Conservation (phyloP, 2,329 filamentous ascomycete genomes). For the Colletotrichum horii region DNA sequence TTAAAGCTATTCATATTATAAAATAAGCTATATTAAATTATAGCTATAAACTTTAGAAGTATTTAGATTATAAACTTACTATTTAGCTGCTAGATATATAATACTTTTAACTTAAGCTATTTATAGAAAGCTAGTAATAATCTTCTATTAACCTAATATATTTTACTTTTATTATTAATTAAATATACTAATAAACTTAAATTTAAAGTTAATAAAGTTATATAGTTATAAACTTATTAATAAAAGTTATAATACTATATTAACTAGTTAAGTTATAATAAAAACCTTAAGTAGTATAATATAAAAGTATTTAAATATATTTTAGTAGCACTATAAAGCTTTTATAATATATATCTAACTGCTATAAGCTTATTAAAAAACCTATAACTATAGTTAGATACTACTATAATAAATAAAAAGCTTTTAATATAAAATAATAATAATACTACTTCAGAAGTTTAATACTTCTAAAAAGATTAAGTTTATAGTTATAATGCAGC, state of each 20-base stretch:
- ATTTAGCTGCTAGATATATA: no score
- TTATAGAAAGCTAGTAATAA: not conserved
- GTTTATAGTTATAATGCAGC: no score
- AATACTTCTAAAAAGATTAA: no score
- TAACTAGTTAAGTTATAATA: not conserved
- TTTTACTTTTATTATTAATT: not conserved
- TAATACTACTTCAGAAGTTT: not conserved
- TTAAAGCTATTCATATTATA: no score
- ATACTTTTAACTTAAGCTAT: no score
- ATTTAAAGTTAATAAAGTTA: not conserved
- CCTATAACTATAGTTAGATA: not conserved
- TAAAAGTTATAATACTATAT: not conserved
- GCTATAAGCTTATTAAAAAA: not conserved
- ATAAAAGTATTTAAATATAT: not conserved
- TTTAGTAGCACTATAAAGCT: not conserved
- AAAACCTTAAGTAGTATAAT: not conserved
- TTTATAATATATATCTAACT: not conserved
- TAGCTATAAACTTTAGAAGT: no score
- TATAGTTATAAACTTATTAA: not conserved
- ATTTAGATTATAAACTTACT: no score
- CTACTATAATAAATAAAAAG: not conserved
- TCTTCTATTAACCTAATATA: not conserved
- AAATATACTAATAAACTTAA: not conserved
- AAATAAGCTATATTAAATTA: no score
- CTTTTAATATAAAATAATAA: not conserved